Evolutionary conservation across 2,329 filamentous ascomycete genomes (phyloP), one percentile per base, ranked within the genome.

Genomic region (Pseudogymnoascus sp.): DNA sequence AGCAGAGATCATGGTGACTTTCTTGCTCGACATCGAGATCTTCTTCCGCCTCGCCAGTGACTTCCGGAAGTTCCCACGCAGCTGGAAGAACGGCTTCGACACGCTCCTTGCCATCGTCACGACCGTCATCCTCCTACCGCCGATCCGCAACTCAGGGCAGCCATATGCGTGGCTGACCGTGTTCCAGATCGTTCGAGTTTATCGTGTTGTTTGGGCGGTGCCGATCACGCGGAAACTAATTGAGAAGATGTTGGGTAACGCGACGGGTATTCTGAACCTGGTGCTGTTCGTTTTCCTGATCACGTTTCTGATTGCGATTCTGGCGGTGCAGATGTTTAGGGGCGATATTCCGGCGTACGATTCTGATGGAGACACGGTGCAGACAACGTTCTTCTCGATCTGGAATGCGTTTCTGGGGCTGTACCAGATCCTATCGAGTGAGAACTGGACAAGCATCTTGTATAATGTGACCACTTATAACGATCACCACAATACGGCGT

Each of bases 341-440:
- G 92, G 92, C 31, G 88, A 96, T 68, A 83, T 97, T 29, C 88
- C 90, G 0, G 69, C 80, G 33, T 69, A 79, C n/a, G 84, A 91
- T 66, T 74, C 78, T 2, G 73, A 76, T n/a, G 89, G 86, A 2
- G 78, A 88, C 2, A 75, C 82, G 2, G 85, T 90, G 65, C 76
- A 82, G 21, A 84, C 94, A 43, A 89, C 90, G 0, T 99, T 99
- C 73, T 86, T 85, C 72, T 90, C 91, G 39, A 94, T 99, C 37
- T 99, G 89, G 78, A 97, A 97, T 71, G 90, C 92, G 0, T 99
- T 99, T 71, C 80, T 99, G 14, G 94, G 92, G 63, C 97, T 99
- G 92, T 99, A 99, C 72, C 91, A 97, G 75, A 85, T 99, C 31
- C 78, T 99, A 49, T 97, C 94, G 8, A 97, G 91, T 69, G 94